phyloP scores from a whole-genome alignment of 441 rosid genomes.

The Gossypium gossypioides region DNA sequence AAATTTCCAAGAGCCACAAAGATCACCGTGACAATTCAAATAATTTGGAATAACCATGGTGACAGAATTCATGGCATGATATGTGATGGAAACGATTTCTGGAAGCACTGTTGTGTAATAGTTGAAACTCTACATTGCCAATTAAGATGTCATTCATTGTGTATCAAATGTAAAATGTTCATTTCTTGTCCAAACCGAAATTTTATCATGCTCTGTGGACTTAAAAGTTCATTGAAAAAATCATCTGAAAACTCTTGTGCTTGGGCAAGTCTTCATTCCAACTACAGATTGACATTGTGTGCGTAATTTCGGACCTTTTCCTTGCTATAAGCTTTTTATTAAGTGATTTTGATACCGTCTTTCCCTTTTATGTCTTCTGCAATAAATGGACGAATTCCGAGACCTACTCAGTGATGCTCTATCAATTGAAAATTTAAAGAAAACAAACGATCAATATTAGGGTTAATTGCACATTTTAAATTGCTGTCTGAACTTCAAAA shows the following conservation, averaged over 20 bases:
- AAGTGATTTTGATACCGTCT: background rate
- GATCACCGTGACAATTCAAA: constrained; percentile 8
- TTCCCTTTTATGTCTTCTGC: background rate
- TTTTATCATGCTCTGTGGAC: background rate
- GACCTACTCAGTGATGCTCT: too few species aligned
- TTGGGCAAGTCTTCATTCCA: background rate
- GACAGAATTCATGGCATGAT: constrained; percentile 23
- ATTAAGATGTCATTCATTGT: constrained; percentile 21
- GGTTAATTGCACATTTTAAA: too few species aligned
- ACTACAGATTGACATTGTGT: background rate
- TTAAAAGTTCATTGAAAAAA: background rate
- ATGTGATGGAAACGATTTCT: constrained; percentile 4
- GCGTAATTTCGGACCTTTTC: background rate
- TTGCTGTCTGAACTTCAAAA: too few species aligned
- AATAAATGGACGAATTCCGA: background rate
- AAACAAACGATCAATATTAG: too few species aligned
- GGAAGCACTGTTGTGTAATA: constrained; percentile 9
- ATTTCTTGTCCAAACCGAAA: constrained; percentile 11
- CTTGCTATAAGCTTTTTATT: background rate
- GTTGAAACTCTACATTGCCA: constrained; percentile 11
- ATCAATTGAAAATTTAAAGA: too few species aligned
- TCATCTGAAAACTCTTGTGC: background rate
- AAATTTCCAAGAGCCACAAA: background rate
- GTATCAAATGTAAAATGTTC: constrained; percentile 31
- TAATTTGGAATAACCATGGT: constrained; percentile 2